Base-by-base conservation (phyloP, 805 yeast genomes). In the Cephaloascus fragrans region DNA sequence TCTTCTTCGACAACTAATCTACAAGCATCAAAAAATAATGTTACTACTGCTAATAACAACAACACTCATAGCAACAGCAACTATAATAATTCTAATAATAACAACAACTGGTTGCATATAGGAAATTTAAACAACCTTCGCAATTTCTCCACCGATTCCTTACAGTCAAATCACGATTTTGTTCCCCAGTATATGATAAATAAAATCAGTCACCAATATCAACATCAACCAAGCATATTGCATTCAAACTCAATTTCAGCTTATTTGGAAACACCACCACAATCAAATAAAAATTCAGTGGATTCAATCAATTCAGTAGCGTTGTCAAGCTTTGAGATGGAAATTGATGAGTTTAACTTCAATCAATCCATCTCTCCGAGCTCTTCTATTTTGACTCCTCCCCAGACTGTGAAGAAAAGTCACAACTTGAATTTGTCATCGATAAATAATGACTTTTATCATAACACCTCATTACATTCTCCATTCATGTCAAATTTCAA, bases 141-240 rank as follows among this genome's bases (percentile, higher is more conserved):
- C 18, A 55, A 51, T 35, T 49, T 43, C 18, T 60, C 66, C 38
- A 54, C 69, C 1, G 71, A 66, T 44, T 62, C 68, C 8, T 57
- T 66, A 44, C 70, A 62, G 47, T 64, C 67, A 41, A 59, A 64
- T 54, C 69, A 61, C 41, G 71, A 66, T 49, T 66, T 48, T 41
- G 71, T 66, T 3, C 69, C 72, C 2, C 70, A 63, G 41, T 51
- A 61, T 6, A 55, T 61, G 31, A 59, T 65, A 20, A 53, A 56
- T 40, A 49, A 62, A 44, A 52, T 59, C 8, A 31, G n/a, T 31
- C 33, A 23, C 6, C 28, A 23, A 8, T 6, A 6, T 23, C 12
- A 8, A 23, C 6, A 23, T 12, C 12, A 23, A 8, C 6, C 28
- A n/a, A n/a, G n/a, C n/a, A n/a, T n/a, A 23, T 6, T 12, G 12